Evolutionary conservation across 768 basidiomycete genomes (phyloP).

Genomic region (Xerocomus brunneocitrinus): DNA sequence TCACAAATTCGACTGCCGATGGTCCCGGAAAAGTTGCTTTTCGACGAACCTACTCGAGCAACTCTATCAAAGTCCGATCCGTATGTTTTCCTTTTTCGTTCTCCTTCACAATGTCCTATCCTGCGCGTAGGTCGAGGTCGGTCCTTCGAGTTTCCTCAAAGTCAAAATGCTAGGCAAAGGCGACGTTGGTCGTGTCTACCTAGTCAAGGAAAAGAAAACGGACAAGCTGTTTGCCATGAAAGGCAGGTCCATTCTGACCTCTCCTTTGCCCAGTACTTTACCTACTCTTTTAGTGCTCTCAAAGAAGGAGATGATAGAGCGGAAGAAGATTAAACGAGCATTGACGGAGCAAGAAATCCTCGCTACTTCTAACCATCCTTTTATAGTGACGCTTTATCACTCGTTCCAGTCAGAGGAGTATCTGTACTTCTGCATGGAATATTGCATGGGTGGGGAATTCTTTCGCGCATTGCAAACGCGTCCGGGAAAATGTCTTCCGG

Average conservation of each 20-base stretch:
- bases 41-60: slow-evolving; percentile 92
- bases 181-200: slow-evolving; percentile 97
- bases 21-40: slow-evolving; percentile 69
- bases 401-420: slow-evolving; percentile 98
- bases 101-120: neutral
- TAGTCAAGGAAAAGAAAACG: slow-evolving; percentile 97
- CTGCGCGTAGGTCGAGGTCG: slow-evolving; percentile 75
- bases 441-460: slow-evolving; percentile 99
- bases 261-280: slow-evolving; percentile 6
- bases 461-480: slow-evolving; percentile 95
- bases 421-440: slow-evolving; percentile 99
- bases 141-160: slow-evolving; percentile 92
- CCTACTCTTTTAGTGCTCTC: slow-evolving; percentile 70
- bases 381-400: slow-evolving; percentile 98
- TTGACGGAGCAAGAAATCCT: slow-evolving; percentile 98
- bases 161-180: slow-evolving; percentile 98
- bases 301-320: slow-evolving; percentile 99
- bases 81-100: slow-evolving; percentile 40
- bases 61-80: slow-evolving; percentile 91
- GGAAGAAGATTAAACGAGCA: slow-evolving; percentile 99
- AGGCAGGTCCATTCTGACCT: slow-evolving; percentile 50
- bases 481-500: slow-evolving; percentile 93
- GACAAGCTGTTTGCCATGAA: slow-evolving; percentile 98
- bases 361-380: slow-evolving; percentile 97
- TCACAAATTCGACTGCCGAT: slow-evolving; percentile 41